Conservation (phyloP, 1,284 basidiomycete genomes). For the Tilletiaria anomala region DNA sequence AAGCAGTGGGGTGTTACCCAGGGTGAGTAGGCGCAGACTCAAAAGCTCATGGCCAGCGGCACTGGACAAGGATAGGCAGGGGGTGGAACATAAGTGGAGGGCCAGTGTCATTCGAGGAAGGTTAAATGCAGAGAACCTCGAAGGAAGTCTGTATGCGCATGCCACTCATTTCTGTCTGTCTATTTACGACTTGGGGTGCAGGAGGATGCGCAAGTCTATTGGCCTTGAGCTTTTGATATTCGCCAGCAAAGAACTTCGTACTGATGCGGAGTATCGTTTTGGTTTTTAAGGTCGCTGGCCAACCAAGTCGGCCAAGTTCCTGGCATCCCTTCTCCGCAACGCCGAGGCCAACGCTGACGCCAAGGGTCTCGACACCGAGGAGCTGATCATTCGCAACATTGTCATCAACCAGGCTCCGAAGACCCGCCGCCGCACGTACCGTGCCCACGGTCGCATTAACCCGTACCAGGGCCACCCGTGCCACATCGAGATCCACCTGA, state of each 20-base stretch:
- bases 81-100: no score
- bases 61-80: no score
- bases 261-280: no score
- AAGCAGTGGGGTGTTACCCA: slow-evolving; percentile 95
- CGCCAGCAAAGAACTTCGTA: no score
- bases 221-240: neutral
- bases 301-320: slow-evolving; percentile 95
- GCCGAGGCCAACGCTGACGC: slow-evolving; percentile 98
- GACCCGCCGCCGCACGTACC: slow-evolving; percentile 98
- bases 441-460: slow-evolving; percentile 77
- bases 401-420: slow-evolving; percentile 99
- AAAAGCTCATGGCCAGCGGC: no score
- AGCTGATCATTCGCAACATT: slow-evolving; percentile 89
- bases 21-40: slow-evolving; percentile 58
- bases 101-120: no score
- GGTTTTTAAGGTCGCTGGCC: slow-evolving; percentile 77
- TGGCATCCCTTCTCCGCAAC: slow-evolving; percentile 90
- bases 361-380: slow-evolving; percentile 86
- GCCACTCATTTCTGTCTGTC: no score
- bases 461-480: slow-evolving; percentile 66
- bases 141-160: no score
- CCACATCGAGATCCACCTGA: slow-evolving; percentile 61
- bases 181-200: no score
- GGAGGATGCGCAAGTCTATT: no score
- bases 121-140: no score